Percentiles rank a stretch among this genome's conserved stretches.
Conservation (phyloP, 202 grass and related monocot genomes). For the Setaria italica region DNA sequence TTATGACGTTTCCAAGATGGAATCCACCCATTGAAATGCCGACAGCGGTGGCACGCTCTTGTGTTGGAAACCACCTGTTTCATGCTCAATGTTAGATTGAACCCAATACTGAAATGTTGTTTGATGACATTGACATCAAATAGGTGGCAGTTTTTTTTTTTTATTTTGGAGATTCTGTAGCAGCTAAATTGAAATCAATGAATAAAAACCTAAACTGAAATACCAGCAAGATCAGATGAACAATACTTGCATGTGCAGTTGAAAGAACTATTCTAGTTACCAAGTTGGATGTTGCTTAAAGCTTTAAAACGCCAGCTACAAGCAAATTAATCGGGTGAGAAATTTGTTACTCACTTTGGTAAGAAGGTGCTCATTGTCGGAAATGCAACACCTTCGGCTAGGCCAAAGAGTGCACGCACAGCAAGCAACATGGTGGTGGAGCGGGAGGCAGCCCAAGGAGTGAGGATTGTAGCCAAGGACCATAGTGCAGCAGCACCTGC, state of each 20-base stretch:
- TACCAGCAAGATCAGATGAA: background rate
- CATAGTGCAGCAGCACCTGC: slow-evolving; percentile 79
- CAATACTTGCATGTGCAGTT: background rate
- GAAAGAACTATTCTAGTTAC: background rate
- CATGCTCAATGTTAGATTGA: slow-evolving; percentile 25
- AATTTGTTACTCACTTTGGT: slow-evolving; percentile 63
- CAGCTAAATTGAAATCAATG: background rate
- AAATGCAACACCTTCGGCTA: slow-evolving; percentile 96
- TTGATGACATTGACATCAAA: background rate
- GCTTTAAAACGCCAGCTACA: too few relatives aligned
- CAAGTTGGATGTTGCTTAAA: slow-evolving; percentile 25
- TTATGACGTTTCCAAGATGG: slow-evolving; percentile 95
- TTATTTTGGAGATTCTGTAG: slow-evolving; percentile 6
- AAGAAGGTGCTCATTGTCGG: slow-evolving; percentile 97
- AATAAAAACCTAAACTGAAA: background rate
- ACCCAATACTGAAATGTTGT: slow-evolving; percentile 6
- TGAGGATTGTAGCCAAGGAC: slow-evolving; percentile 96
- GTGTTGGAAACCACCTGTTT: slow-evolving; percentile 90
- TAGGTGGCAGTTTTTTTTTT: background rate
- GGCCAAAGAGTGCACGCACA: slow-evolving; percentile 75
- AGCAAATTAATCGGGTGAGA: slow-evolving; percentile 6
- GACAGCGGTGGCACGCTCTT: slow-evolving; percentile 89
- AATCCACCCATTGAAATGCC: slow-evolving; percentile 96
- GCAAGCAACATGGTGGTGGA: slow-evolving; percentile 78
- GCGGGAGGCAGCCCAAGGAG: slow-evolving; percentile 80